A percentile compares a stretch with the other conserved stretches of the same genome.
Conservation (phyloP, 805 yeast species). For the Pichia manshurica region DNA sequence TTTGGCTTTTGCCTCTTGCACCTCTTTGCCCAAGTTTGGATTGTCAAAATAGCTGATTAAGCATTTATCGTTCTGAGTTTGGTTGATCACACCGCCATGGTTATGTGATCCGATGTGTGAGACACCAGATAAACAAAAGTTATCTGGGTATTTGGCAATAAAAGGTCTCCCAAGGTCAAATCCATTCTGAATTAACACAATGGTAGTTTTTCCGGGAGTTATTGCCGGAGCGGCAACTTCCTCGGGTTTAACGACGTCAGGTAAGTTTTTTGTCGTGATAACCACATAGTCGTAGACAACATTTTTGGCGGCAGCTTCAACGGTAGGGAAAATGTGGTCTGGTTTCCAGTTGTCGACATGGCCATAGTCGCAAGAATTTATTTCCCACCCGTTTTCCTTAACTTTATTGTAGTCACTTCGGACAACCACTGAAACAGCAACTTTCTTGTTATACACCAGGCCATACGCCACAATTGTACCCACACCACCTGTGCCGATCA, state of each 20-base stretch:
- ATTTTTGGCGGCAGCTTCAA: constrained; percentile 37
- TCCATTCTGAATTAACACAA: constrained; percentile 63
- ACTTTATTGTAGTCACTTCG: constrained; percentile 51
- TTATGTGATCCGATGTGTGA: constrained; percentile 44
- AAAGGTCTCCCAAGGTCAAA: constrained; percentile 56
- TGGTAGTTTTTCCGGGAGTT: constrained; percentile 37
- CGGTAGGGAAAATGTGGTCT: constrained; percentile 27
- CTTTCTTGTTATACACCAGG: constrained; percentile 39
- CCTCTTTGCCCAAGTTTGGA: constrained; percentile 28
- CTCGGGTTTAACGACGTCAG: constrained; percentile 49
- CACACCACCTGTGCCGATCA: constrained; percentile 81
- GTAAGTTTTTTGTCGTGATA: constrained; percentile 54
- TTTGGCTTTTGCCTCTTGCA: constrained; percentile 33
- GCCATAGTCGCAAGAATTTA: constrained; percentile 61
- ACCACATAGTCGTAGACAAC: constrained; percentile 47
- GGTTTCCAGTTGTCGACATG: constrained; percentile 52
- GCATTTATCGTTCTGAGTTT: constrained; percentile 43
- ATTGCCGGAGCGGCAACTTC: constrained; percentile 49
- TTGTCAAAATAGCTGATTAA: constrained; percentile 49
- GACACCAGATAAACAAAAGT: constrained; percentile 54
- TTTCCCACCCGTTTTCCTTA: constrained; percentile 43
- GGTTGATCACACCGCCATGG: constrained; percentile 23
- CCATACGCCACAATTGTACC: constrained; percentile 71
- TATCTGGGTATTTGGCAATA: constrained; percentile 43
- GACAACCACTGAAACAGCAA: constrained; percentile 55